These are phyloP conservation scores for Leptographium radiaticola DNA, from an alignment of 2,329 filamentous ascomycete species.

Conservation along the genomic window DNA sequence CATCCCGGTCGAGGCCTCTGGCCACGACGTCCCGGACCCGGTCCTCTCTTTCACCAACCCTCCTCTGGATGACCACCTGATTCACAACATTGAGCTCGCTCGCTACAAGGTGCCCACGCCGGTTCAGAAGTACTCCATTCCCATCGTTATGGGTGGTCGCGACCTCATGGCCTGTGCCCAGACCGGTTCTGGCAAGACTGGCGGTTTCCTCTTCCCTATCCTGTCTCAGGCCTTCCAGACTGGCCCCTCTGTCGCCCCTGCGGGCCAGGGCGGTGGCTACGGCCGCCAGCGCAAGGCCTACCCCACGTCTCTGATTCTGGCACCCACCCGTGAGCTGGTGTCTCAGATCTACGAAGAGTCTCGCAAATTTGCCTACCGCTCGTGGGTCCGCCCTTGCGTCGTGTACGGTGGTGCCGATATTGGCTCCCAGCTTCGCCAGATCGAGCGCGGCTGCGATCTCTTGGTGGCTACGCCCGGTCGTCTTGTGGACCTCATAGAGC, in stretches of 20 bases:
- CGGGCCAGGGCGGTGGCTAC: conserved; percentile 52
- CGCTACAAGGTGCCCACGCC: conserved; percentile 93
- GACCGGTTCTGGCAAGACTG: conserved; percentile 99
- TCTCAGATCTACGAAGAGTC: conserved; percentile 97
- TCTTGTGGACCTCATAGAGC: conserved; percentile 95
- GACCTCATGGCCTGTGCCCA: conserved; percentile 99
- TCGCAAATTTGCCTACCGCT: conserved; percentile 97
- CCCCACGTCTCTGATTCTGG: conserved; percentile 89
- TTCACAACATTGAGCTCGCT: conserved; percentile 85
- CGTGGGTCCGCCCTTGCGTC: conserved; percentile 96
- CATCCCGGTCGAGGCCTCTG: conserved; percentile 95
- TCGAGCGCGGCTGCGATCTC: conserved; percentile 92
- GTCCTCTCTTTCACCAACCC: conserved; percentile 86
- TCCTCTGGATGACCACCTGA: conserved; percentile 84
- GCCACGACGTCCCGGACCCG: conserved; percentile 83
- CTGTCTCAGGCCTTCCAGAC: conserved; percentile 92
- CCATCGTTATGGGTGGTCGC: conserved; percentile 94
- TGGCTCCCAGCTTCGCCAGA: conserved; percentile 92
- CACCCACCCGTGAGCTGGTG: conserved; percentile 93
- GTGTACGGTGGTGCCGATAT: conserved; percentile 99
- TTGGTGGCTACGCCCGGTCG: conserved; percentile 94
- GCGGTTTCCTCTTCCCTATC: conserved; percentile 98
- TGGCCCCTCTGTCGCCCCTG: conserved; percentile 62
- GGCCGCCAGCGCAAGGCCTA: conserved; percentile 96
- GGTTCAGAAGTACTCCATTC: conserved; percentile 98